These are phyloP conservation scores for Trichoderma erinaceum DNA, from an alignment of 495 filamentous ascomycete genomes.

Conservation along the genomic window DNA sequence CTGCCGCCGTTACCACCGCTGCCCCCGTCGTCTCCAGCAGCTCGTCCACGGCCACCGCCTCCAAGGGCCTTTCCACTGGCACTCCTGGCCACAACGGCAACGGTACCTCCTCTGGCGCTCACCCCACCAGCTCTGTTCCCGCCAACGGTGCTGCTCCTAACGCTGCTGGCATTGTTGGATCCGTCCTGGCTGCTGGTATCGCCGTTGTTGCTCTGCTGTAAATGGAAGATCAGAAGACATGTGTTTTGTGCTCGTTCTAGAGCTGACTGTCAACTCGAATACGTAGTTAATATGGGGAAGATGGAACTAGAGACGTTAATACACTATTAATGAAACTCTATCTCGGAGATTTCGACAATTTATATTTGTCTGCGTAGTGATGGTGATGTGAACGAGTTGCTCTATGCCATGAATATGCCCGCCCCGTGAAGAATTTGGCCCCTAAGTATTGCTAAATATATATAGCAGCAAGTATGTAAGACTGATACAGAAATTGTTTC, in stretches of 20 bases:
- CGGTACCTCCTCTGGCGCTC: slow-evolving; percentile 3
- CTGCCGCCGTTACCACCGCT: not conserved
- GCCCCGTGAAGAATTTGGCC: too few species aligned
- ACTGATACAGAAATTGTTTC: not conserved
- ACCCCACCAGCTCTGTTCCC: not conserved
- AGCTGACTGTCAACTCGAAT: not conserved
- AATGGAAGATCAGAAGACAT: not conserved
- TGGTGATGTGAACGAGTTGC: too few species aligned
- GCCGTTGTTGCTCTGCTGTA: slow-evolving; percentile 2
- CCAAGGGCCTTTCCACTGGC: not conserved
- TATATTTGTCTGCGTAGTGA: too few species aligned
- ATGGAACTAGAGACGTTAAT: not conserved
- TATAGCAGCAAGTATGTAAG: not conserved
- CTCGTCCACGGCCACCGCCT: not conserved
- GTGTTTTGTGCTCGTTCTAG: not conserved
- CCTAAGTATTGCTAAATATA: too few species aligned
- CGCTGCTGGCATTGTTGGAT: not conserved
- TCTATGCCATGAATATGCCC: too few species aligned
- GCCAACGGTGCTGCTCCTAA: slow-evolving; percentile 8
- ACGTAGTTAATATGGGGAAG: not conserved
- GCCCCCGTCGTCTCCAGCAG: not conserved
- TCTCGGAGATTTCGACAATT: too few species aligned
- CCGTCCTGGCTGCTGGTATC: slow-evolving; percentile 6
- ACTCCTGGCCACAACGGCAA: not conserved
- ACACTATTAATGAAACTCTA: not conserved